phyloP scores from a whole-genome alignment of 306 rosid species.

The Trichosanthes cucumerina region DNA sequence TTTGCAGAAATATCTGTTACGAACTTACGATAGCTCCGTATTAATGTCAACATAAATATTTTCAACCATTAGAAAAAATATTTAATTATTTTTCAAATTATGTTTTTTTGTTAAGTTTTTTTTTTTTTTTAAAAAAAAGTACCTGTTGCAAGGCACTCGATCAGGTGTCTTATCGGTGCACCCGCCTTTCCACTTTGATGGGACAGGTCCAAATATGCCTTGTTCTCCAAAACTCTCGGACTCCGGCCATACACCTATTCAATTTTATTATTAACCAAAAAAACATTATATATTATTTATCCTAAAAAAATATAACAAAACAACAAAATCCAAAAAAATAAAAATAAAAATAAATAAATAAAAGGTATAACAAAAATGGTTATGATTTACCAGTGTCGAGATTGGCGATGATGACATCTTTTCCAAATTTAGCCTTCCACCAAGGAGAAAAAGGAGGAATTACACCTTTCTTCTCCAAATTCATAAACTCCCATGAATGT shows the following conservation, averaged over 20 bases:
- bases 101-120: too few species aligned
- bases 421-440: slow-evolving; percentile 47
- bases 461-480: slow-evolving; percentile 25
- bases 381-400: slow-evolving; percentile 50
- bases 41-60: too few species aligned
- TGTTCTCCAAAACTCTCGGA: slow-evolving; percentile 51
- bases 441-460: slow-evolving; percentile 24
- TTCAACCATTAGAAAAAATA: too few species aligned
- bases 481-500: slow-evolving; percentile 68
- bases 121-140: too few species aligned
- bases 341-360: background rate
- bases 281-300: too few species aligned
- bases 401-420: slow-evolving; percentile 45
- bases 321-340: background rate
- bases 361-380: background rate
- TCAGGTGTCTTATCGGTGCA: slow-evolving; percentile 20
- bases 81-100: too few species aligned
- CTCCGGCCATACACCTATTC: slow-evolving; percentile 38
- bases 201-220: slow-evolving; percentile 41
- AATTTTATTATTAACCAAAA: background rate
- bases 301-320: background rate
- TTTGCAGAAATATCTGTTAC: too few species aligned
- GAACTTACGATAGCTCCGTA: too few species aligned
- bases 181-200: slow-evolving; percentile 65
- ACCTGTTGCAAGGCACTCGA: slow-evolving; percentile 55